Percentiles rank a stretch among this genome's conserved stretches.
Conservation (phyloP, 225 moss, liverwort and hornwort genomes). For the Sphagnum tenellum region DNA sequence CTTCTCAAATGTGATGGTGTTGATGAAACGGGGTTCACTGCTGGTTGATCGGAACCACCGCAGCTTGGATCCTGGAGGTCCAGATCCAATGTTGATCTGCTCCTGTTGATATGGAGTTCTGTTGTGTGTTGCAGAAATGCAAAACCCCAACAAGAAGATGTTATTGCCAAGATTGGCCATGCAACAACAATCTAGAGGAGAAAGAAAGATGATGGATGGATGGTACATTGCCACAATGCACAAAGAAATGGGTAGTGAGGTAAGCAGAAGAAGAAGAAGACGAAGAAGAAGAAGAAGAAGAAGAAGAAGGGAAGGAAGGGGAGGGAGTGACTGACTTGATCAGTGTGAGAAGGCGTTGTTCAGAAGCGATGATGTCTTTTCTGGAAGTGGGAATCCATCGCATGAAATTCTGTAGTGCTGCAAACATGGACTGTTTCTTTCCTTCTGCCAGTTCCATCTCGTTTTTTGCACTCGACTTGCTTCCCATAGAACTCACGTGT, state of each 20-base stretch:
- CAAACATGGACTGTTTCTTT: conserved; percentile 28
- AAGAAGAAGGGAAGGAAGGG: no score
- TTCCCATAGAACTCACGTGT: no score
- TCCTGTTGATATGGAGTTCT: conserved; percentile 83
- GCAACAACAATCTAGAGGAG: no score
- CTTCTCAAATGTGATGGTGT: conserved; percentile 82
- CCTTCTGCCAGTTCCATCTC: conserved; percentile 14
- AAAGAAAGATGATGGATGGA: no score
- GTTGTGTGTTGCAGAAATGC: not conserved
- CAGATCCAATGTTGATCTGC: conserved; percentile 93
- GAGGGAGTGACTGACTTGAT: conserved; percentile 39
- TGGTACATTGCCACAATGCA: not conserved
- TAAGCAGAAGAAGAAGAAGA: not conserved
- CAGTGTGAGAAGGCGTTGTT: conserved; percentile 61
- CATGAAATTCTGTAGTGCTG: conserved; percentile 46
- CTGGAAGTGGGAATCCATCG: conserved; percentile 75
- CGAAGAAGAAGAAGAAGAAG: no score
- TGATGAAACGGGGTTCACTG: conserved; percentile 82
- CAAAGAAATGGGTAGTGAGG: not conserved
- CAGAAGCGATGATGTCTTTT: conserved; percentile 46
- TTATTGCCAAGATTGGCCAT: no score
- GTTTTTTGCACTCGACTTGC: conserved; percentile 5
- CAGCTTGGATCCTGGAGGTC: conserved; percentile 81
- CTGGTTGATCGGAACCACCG: conserved; percentile 85
- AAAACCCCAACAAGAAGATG: not conserved